Percentiles rank a stretch among this genome's conserved stretches.
Conservation (phyloP, 148 eudicot species). For the Rhododendron mucronatum region DNA sequence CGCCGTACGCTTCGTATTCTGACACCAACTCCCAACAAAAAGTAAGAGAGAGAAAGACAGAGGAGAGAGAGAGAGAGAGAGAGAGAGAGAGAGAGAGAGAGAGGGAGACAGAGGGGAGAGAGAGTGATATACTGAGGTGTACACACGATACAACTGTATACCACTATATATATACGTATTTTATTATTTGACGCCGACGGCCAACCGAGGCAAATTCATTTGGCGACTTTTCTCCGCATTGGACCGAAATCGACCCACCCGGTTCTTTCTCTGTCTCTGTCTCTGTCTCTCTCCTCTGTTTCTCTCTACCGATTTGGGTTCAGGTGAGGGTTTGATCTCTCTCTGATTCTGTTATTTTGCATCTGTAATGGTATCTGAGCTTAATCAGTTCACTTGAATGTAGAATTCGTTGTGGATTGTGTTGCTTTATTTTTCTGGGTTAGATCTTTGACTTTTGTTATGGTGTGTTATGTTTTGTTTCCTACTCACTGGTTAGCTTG, state of each 20-base stretch:
- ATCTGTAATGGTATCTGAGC: neutral
- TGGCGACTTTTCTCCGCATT: slow-evolving; percentile 35
- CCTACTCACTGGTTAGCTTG: neutral
- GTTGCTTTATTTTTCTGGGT: neutral
- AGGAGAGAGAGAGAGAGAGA: neutral
- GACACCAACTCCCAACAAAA: neutral
- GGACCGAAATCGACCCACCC: slow-evolving; percentile 13
- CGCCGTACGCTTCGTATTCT: slow-evolving; percentile 10
- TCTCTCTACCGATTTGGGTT: slow-evolving; percentile 9
- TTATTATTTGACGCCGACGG: slow-evolving; percentile 24
- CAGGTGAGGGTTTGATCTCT: slow-evolving; percentile 9
- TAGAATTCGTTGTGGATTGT: neutral
- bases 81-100: neutral
- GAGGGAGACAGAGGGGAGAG: too few relatives aligned
- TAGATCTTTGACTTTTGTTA: slow-evolving; percentile 9
- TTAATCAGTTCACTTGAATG: neutral
- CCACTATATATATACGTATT: neutral
- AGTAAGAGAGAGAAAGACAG: slow-evolving; percentile 6
- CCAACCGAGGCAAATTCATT: slow-evolving; percentile 33
- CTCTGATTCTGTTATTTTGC: neutral
- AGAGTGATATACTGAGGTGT: neutral
- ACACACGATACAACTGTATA: neutral
- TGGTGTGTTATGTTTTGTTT: neutral
- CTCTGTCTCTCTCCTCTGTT: slow-evolving; percentile 8
- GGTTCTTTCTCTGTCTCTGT: neutral